Conservation (phyloP, 805 yeast species). For the Saccharomycopsis sp. region DNA sequence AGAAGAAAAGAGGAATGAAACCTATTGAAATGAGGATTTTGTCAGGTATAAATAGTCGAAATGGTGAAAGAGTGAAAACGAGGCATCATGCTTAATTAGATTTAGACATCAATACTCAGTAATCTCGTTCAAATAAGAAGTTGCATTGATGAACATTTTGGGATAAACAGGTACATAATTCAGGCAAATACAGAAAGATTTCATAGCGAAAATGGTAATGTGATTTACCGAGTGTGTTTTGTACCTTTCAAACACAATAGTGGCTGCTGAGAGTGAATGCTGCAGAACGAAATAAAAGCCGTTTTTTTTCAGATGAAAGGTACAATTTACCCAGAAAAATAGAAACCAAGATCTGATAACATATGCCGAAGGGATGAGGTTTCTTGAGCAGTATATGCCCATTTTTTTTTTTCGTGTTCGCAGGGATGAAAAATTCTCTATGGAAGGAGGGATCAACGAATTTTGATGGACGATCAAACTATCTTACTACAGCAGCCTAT, state of each 20-base stretch:
- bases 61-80: not conserved
- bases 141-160: not conserved
- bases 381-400: not conserved
- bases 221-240: not conserved
- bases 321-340: too few species aligned
- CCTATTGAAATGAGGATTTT: not conserved
- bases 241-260: not conserved
- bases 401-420: not conserved
- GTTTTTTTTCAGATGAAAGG: not conserved
- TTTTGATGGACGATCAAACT: not conserved
- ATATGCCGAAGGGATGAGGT: not conserved
- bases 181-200: not conserved
- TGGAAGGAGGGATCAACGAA: not conserved
- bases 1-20: not conserved
- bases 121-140: not conserved
- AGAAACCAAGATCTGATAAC: not conserved
- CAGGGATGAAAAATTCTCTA: not conserved
- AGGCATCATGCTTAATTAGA: not conserved
- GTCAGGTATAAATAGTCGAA: not conserved
- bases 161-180: not conserved
- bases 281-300: not conserved
- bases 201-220: not conserved
- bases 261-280: not conserved
- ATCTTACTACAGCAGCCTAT: too few species aligned
- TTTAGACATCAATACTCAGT: not conserved